These are phyloP conservation scores for Dothideomycetidae sp. DNA, from an alignment of 2,329 filamentous ascomycete genomes.

Conservation along the genomic window DNA sequence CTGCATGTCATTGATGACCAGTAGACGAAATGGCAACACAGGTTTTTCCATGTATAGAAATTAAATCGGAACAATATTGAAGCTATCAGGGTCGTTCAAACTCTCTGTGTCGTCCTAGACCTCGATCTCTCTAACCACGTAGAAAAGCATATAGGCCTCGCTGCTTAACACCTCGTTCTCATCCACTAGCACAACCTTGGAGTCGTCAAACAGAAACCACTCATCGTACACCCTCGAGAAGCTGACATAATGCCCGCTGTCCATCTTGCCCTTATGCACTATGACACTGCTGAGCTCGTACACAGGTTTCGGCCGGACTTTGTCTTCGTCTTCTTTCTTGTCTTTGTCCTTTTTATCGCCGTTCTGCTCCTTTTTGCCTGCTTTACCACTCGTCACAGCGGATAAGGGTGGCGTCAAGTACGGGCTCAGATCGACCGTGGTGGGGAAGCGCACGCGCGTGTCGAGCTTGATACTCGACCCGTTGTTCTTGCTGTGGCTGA, in stretches of 20 bases:
- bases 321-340: conserved; percentile 19
- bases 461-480: conserved; percentile 82
- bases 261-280: conserved; percentile 84
- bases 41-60: conserved; percentile 7
- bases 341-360: conserved; percentile 30
- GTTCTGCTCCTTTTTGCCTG: conserved; percentile 8
- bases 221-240: conserved; percentile 71
- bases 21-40: conserved; percentile 35
- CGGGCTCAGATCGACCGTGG: conserved; percentile 77
- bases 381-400: neutral
- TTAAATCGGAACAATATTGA: neutral
- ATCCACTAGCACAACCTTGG: conserved; percentile 71
- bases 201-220: conserved; percentile 96
- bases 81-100: no score
- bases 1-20: conserved; percentile 84
- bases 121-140: conserved; percentile 29
- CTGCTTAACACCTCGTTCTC: conserved; percentile 75
- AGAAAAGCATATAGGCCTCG: conserved; percentile 84
- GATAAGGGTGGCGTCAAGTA: conserved; percentile 64
- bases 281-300: conserved; percentile 85
- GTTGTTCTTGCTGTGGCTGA: conserved; percentile 29
- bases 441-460: conserved; percentile 69
- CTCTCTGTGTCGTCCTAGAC: no score
- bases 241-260: conserved; percentile 84
- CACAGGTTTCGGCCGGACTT: conserved; percentile 40